These are phyloP conservation scores for Taphrina betulina DNA, from an alignment of 1,139 yeast species.

Conservation along the genomic window DNA sequence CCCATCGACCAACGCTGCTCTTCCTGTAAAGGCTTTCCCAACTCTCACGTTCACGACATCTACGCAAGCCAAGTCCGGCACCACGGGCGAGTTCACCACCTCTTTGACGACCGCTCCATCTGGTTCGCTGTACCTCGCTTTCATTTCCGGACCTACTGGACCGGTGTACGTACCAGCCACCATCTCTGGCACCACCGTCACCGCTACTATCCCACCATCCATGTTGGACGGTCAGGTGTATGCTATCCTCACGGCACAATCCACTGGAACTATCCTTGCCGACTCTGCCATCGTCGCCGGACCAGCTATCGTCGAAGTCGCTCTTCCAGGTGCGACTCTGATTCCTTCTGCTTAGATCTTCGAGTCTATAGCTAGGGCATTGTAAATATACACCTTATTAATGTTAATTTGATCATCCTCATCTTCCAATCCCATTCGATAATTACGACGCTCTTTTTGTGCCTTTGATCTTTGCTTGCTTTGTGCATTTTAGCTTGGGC, in stretches of 20 bases:
- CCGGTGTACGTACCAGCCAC: slow-evolving; percentile 24
- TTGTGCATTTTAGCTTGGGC: too few relatives aligned
- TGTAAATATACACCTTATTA: background rate
- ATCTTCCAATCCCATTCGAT: background rate
- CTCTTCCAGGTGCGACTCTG: slow-evolving; percentile 21
- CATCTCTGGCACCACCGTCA: slow-evolving; percentile 20
- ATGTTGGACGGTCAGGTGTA: slow-evolving; percentile 36
- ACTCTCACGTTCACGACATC: slow-evolving; percentile 33
- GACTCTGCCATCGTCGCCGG: slow-evolving; percentile 35
- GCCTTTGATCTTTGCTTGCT: too few relatives aligned
- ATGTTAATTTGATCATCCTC: background rate
- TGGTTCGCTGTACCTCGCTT: slow-evolving; percentile 28
- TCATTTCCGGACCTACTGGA: slow-evolving; percentile 34
- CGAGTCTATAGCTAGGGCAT: too few relatives aligned
- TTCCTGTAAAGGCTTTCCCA: slow-evolving; percentile 38
- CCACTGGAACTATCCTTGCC: slow-evolving; percentile 26
- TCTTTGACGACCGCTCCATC: slow-evolving; percentile 10
- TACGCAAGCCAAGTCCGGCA: slow-evolving; percentile 41
- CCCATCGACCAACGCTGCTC: slow-evolving; percentile 35
- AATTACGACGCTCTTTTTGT: too few relatives aligned
- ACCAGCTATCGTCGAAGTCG: slow-evolving; percentile 37
- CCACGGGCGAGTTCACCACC: slow-evolving; percentile 35
- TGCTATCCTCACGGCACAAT: slow-evolving; percentile 32
- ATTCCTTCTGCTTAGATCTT: background rate
- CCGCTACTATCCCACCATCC: slow-evolving; percentile 31